A percentile compares a stretch with the other conserved stretches of the same genome.
phyloP scores from a whole-genome alignment of 139 green algal genomes.

The Eudorina sp. region DNA sequence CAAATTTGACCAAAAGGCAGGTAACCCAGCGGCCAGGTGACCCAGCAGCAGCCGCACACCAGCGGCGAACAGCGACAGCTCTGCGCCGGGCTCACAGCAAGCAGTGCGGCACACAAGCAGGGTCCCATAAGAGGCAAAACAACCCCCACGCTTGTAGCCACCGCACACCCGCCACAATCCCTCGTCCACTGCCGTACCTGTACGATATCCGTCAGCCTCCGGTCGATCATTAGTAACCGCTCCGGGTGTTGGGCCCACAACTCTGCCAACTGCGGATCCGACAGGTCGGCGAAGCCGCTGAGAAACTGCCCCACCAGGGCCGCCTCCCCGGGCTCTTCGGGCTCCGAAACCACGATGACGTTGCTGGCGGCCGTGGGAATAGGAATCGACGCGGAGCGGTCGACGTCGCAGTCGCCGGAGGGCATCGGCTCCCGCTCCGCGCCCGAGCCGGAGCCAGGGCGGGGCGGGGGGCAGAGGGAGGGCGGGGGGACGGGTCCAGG shows the following conservation, averaged over 20 bases:
- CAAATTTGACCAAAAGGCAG: too few species aligned
- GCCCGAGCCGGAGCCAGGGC: too few species aligned
- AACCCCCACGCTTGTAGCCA: too few species aligned
- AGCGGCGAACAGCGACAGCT: too few species aligned
- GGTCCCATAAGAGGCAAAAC: too few species aligned
- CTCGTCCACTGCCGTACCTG: background rate
- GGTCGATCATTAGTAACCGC: background rate
- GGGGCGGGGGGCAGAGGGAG: too few species aligned
- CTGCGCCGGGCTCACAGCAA: too few species aligned
- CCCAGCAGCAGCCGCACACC: background rate
- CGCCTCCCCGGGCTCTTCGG: background rate
- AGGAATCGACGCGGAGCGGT: background rate
- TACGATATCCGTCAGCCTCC: background rate
- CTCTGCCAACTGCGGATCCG: background rate
- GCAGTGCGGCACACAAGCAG: too few species aligned
- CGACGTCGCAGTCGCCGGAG: background rate
- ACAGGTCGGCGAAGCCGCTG: constrained; percentile 8
- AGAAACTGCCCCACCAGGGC: constrained; percentile 10
- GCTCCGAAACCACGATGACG: background rate
- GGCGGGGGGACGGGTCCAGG: too few species aligned
- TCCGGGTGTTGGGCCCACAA: background rate
- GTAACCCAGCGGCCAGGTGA: too few species aligned
- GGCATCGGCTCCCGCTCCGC: background rate
- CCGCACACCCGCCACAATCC: too few species aligned
- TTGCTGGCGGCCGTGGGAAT: background rate